Evolutionary conservation across 371 early-diverging fungal genomes (phyloP).

Genomic region (Parasitella parasitica): DNA sequence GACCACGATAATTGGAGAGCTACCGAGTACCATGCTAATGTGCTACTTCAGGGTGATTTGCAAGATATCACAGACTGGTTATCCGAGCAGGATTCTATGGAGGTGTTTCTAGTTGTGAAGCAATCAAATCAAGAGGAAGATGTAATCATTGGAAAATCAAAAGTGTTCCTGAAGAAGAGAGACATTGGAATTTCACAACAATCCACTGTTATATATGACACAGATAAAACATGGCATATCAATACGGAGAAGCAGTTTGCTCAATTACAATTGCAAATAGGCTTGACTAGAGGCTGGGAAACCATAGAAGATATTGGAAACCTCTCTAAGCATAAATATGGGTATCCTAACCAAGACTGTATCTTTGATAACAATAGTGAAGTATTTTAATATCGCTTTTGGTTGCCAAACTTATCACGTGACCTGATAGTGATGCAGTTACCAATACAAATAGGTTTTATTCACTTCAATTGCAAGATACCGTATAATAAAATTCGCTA

Average conservation of each 20-base stretch:
- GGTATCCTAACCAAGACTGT: not conserved
- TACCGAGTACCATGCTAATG: not conserved
- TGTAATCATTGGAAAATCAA: slow-evolving; percentile 3
- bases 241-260: slow-evolving; percentile 21
- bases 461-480: too few species aligned
- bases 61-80: slow-evolving; percentile 20
- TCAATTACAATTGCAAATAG: slow-evolving; percentile 15
- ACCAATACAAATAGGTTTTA: too few species aligned
- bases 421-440: too few species aligned
- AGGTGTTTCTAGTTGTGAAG: slow-evolving; percentile 4
- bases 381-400: not conserved
- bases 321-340: not conserved
- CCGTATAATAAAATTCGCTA: too few species aligned
- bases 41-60: slow-evolving; percentile 11
- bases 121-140: slow-evolving; percentile 2
- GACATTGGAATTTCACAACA: slow-evolving; percentile 1
- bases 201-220: slow-evolving; percentile 14
- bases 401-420: too few species aligned
- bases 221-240: slow-evolving; percentile 17
- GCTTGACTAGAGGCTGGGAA: slow-evolving; percentile 22
- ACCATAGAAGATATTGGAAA: not conserved
- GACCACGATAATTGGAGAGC: slow-evolving; percentile 10
- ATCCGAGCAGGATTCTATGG: not conserved
- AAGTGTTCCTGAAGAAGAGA: slow-evolving; percentile 13
- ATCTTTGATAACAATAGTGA: not conserved